Base-by-base conservation (phyloP, 108 stramenopile genomes). In the Fragilaria radians region DNA sequence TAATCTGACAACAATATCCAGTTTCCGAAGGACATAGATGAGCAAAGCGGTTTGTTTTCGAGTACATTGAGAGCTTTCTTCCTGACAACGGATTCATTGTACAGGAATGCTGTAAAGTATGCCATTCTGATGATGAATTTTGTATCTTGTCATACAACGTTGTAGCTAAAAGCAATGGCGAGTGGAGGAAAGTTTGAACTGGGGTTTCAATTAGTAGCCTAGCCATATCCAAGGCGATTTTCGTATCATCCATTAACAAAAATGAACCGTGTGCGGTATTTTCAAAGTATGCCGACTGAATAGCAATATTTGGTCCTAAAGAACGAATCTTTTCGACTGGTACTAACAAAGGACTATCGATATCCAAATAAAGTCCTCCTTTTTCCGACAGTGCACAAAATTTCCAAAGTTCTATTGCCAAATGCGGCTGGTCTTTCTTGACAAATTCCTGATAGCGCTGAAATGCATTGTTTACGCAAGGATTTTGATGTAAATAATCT, bases 1-100 rank as follows among this genome's bases (percentile, higher is more conserved):
- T 52, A 45, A 90, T 74, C 57, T 73, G 77, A 57, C 89, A 91
- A 63, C 86, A 91, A 52, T 78, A 91, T 36, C 84, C 82, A 50
- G 60, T 68, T 27, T 70, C 68, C 19, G 27, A 9, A 14, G 81
- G 78, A 46, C 78, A 82, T 59, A 63, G 67, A 26, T 65, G 69
- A 3, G 66, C 50, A 5, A 61, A 48, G 1, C 46, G 26, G 48
- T 58, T 53, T n/a, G 61, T 53, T 4, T 23, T 23, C 18, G 26
- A 52, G 52, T 52, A 52, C 5, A 1, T 1, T 26, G 24, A 1
- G 3, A 26, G 52, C 52, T 52, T 22, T 23, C 52, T 23, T 26
- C 22, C 3, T 42, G 36, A 42, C 1, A 57, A 18, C 19, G 55
- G 32, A 54, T 62, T 28, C 0, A 71, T 56, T 19, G 52, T 68